Percentiles rank a stretch among this genome's conserved stretches.
Conservation (phyloP, 2,329 filamentous ascomycete genomes). For the Huntiella abstrusa region DNA sequence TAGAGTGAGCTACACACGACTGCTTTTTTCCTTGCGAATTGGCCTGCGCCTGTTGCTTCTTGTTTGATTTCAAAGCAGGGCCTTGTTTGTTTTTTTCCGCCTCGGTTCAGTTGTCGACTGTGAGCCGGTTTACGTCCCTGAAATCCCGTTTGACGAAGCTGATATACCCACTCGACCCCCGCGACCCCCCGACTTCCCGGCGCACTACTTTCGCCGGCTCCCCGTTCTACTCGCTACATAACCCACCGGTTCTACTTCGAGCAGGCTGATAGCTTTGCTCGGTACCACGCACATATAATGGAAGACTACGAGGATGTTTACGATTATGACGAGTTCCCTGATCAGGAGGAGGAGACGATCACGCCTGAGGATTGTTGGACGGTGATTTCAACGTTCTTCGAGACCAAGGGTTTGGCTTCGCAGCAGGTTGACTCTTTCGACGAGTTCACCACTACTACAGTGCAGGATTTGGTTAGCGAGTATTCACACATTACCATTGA, state of each 20-base stretch:
- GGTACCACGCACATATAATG: constrained; percentile 21
- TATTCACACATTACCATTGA: constrained; percentile 85
- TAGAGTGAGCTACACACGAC: no score
- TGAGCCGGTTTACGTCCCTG: no score
- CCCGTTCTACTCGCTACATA: no score
- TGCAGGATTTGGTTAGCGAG: constrained; percentile 87
- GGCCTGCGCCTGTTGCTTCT: no score
- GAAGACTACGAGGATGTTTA: constrained; percentile 37
- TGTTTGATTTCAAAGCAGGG: no score
- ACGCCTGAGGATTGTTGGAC: constrained; percentile 97
- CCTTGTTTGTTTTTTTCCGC: no score
- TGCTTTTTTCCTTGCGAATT: no score
- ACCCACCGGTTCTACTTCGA: constrained; percentile 14
- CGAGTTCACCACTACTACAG: constrained; percentile 84
- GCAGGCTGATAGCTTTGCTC: neutral
- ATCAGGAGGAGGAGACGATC: constrained; percentile 47
- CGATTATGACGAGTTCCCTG: constrained; percentile 52
- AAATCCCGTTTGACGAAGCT: no score
- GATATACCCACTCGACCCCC: no score
- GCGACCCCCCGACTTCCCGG: no score
- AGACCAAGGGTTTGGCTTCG: constrained; percentile 84
- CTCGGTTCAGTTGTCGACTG: no score
- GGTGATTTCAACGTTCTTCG: constrained; percentile 93
- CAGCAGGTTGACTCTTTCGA: constrained; percentile 98
- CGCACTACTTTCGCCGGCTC: no score